These are phyloP conservation scores for Corymbia calophylla DNA, from an alignment of 441 rosid genomes.

Conservation along the genomic window DNA sequence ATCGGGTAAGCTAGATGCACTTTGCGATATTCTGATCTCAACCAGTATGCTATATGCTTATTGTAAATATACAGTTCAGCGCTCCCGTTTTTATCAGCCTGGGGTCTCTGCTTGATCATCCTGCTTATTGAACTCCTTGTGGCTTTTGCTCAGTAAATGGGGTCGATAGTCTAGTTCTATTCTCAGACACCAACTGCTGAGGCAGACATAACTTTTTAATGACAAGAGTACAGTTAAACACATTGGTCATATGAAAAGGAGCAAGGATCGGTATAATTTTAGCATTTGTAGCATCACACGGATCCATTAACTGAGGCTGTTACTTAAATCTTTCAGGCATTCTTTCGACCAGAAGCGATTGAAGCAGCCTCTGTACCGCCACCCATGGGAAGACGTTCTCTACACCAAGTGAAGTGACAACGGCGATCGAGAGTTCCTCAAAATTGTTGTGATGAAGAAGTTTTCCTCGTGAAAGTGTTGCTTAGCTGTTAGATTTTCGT, in stretches of 20 bases:
- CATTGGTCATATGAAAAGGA: not conserved
- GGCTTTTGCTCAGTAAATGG: not conserved
- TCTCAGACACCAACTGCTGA: not conserved
- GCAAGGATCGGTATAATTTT: not conserved
- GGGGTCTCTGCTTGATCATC: not conserved
- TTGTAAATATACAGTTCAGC: not conserved
- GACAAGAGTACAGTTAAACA: not conserved
- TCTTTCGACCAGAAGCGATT: conserved; percentile 86
- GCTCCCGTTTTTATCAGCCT: not conserved
- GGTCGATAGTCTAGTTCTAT: not conserved
- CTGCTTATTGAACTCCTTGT: not conserved
- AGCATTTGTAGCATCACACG: not conserved
- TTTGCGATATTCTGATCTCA: not conserved
- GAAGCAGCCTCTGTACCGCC: conserved; percentile 84
- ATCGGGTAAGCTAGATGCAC: conserved; percentile 47
- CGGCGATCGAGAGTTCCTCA: not conserved
- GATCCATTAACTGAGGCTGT: not conserved
- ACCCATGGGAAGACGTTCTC: conserved; percentile 92
- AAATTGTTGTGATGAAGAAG: not conserved
- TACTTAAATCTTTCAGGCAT: conserved; percentile 35
- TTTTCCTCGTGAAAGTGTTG: not conserved
- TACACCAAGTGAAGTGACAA: conserved; percentile 56
- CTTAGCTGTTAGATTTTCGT: conserved; percentile 19
- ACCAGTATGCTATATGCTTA: not conserved
- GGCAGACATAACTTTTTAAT: not conserved